Evolutionary conservation across 2,329 filamentous ascomycete genomes (phyloP), one percentile per base, ranked within the genome.

Genomic region (Scedosporium dehoogii): DNA sequence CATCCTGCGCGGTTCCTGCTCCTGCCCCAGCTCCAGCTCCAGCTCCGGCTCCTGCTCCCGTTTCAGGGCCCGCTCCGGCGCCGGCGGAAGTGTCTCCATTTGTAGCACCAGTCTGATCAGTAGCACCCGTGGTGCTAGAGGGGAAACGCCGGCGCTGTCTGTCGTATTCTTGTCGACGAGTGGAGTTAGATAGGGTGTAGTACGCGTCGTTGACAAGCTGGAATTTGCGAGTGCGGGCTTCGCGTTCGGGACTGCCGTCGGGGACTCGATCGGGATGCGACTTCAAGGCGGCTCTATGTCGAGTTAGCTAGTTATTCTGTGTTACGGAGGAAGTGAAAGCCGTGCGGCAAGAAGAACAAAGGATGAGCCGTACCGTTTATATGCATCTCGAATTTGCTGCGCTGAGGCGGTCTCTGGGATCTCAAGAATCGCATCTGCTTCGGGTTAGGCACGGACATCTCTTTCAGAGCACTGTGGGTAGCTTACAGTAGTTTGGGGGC

Each of bases 141-240:
- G 68, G 67, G 65, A 73, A 74, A 48, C 75, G 67, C 29, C 68
- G 71, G 55, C 75, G 74, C 64, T 91, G 85, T 61, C 84, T 80
- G 71, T 97, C 93, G 76, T 97, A 97, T 64, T 96, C 91, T 65
- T 85, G 82, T 61, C 93, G 86, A 29, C 93, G 85, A 0, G 79
- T 76, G 7, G 87, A 72, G 72, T 97, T 92, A 0, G 90, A 96
- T 29, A 97, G 86, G 0, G 90, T 92, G 74, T 91, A 96, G 80
- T 96, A 96, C 65, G 92, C 91, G 71, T 96, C 92, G 77, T 96
- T 96, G 70, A 96, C 90, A 67, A 90, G 85, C 74, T 96, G 92
- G 78, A 96, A 96, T 72, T 88, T 88, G 70, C 89, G 90, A 5
- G 94, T 99, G 70, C 92, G 89, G 12, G 84, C 75, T 23, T 85